Conservation (phyloP, 306 rosid genomes). For the Dryas octopetala region DNA sequence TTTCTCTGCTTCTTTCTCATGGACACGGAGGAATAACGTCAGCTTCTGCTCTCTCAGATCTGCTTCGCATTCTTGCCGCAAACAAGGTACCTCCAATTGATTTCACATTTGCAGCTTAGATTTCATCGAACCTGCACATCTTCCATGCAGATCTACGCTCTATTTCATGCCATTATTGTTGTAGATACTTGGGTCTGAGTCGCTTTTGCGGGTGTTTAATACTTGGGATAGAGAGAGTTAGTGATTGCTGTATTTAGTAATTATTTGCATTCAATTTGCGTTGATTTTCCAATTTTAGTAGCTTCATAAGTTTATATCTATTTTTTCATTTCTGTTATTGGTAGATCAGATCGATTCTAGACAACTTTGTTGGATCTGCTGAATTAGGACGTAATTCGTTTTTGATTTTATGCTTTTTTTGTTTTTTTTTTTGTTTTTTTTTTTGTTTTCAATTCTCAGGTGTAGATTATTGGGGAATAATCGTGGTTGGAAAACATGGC, state of each 20-base stretch:
- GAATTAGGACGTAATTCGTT: not conserved
- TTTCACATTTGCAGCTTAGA: not conserved
- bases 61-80: not conserved
- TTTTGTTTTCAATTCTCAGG: constrained; percentile 6
- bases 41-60: constrained; percentile 29
- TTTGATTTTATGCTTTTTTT: not conserved
- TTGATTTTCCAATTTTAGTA: not conserved
- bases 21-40: constrained; percentile 21
- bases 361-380: not conserved
- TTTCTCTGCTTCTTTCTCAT: not conserved
- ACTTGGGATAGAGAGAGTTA: not conserved
- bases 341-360: not conserved
- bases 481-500: constrained; percentile 55
- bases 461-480: constrained; percentile 26
- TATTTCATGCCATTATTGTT: not conserved
- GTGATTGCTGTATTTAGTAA: not conserved
- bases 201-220: not conserved
- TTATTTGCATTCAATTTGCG: not conserved
- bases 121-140: not conserved
- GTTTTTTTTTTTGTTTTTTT: not conserved
- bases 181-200: not conserved
- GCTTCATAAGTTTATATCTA: not conserved
- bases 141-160: constrained; percentile 21
- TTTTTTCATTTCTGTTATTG: not conserved
- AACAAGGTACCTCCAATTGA: constrained; percentile 28